Evolutionary conservation across 1,284 basidiomycete genomes (phyloP).

Genomic region (Chalciporus piperatoides): DNA sequence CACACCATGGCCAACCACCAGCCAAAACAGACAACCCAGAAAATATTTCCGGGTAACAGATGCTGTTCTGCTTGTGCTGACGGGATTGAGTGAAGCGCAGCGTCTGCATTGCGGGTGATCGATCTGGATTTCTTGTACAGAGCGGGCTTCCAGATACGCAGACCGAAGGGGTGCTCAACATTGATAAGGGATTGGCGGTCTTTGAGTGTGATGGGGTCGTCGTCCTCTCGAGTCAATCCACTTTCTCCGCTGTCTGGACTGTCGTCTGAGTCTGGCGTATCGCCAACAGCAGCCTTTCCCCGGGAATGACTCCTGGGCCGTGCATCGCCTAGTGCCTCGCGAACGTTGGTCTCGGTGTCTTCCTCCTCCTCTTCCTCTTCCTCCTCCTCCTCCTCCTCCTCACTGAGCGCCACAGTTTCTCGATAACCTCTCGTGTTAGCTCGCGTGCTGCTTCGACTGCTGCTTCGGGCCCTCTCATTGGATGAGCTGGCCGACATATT

Average conservation of each 20-base stretch:
- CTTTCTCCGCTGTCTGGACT: conserved; percentile 31
- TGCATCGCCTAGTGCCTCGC: conserved; percentile 32
- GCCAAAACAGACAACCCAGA: conserved; percentile 86
- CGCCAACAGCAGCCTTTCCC: conserved; percentile 27
- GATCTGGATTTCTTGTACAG: conserved; percentile 98
- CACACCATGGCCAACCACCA: conserved; percentile 87
- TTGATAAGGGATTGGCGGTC: conserved; percentile 98
- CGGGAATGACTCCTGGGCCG: conserved; percentile 25
- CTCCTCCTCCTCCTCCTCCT: conserved; percentile 39
- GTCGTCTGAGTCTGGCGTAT: conserved; percentile 36
- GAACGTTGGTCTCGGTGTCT: conserved; percentile 28
- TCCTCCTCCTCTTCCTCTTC: conserved; percentile 27
- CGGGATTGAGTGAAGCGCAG: conserved; percentile 88
- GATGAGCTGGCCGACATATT: conserved; percentile 47
- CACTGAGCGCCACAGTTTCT: conserved; percentile 44
- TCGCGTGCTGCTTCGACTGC: conserved; percentile 56
- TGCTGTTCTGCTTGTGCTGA: conserved; percentile 91
- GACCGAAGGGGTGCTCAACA: conserved; percentile 98
- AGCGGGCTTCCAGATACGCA: conserved; percentile 99
- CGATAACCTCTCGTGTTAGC: conserved; percentile 41
- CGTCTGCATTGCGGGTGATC: conserved; percentile 94
- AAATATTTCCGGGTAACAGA: conserved; percentile 87
- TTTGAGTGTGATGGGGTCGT: conserved; percentile 91
- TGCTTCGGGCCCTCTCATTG: conserved; percentile 50
- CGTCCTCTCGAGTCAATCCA: conserved; percentile 47